Percentiles rank a stretch among this genome's conserved stretches.
phyloP scores from a whole-genome alignment of 2,329 filamentous ascomycete species.

The Decorospora gaudefroyi region DNA sequence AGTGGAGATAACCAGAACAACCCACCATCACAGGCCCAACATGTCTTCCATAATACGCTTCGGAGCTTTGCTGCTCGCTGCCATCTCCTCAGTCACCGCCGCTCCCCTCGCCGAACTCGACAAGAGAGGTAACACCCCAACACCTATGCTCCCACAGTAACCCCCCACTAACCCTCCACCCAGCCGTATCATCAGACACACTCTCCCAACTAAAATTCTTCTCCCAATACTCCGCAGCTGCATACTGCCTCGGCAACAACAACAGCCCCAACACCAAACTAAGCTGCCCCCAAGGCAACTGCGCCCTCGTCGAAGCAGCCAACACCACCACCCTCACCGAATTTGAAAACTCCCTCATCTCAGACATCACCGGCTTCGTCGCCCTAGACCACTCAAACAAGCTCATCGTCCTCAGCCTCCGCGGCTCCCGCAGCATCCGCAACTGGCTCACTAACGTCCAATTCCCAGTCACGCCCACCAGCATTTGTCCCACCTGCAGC shows the following conservation, averaged over 20 bases:
- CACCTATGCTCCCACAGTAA: neutral
- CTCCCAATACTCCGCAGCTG: conserved; percentile 58
- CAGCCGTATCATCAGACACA: conserved; percentile 48
- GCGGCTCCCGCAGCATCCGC: conserved; percentile 61
- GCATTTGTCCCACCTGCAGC: conserved; percentile 54
- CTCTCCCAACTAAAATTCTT: conserved; percentile 53
- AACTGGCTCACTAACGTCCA: conserved; percentile 65
- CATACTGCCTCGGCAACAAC: conserved; percentile 58
- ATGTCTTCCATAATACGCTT: conserved; percentile 26
- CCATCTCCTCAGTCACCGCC: conserved; percentile 29
- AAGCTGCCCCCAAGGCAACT: conserved; percentile 54
- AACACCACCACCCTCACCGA: conserved; percentile 54
- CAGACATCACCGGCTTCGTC: conserved; percentile 55
- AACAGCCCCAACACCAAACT: conserved; percentile 51
- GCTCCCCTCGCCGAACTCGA: conserved; percentile 34
- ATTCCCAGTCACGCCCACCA: conserved; percentile 50
- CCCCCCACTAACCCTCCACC: neutral
- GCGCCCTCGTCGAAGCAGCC: conserved; percentile 54
- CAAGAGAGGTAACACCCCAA: conserved; percentile 30
- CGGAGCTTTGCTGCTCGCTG: conserved; percentile 26
- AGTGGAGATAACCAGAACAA: no score
- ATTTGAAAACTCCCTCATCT: conserved; percentile 51
- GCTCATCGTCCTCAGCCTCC: conserved; percentile 64
- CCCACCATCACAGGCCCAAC: conserved; percentile 12
- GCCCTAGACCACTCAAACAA: conserved; percentile 53